Base-by-base conservation (phyloP, 2,329 filamentous ascomycete species). In the Cryphonectria carpinicola region DNA sequence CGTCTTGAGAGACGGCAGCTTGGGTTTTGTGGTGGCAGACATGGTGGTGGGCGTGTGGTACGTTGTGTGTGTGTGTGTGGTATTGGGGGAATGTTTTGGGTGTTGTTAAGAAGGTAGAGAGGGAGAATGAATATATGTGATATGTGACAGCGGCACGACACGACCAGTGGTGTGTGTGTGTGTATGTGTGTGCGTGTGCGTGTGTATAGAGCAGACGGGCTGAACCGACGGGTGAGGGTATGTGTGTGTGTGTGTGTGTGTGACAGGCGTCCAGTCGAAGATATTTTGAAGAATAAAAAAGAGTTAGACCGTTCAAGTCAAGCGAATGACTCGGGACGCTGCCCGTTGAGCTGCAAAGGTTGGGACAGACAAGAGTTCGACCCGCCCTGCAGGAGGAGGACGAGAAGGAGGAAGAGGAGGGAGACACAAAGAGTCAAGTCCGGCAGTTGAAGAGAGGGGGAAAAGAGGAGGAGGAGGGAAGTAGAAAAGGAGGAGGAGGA, bases 1-100 rank as follows among this genome's bases (percentile, higher is more conserved):
- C 75, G 89, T 91, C 75, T 86, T 84, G 80, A 91, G 84, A 81
- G 88, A 86, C 75, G 86, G 81, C 77, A 89, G 84, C 86, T 86
- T 90, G 76, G 35, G 76, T 78, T 64, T 88, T 88, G 77, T 78
- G 70, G 77, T 78, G 70, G 83, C 76, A 79, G 87, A 81, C 84
- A 88, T 88, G 75, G 64, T 88, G 75, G 64, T 84, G 82, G 73
- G 68, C 14, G 28, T 28, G 37, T 43, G 37, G 37, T 39, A 10
- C 37, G 37, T 39, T 62, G 60, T 37, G 25, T 10, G 13, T 32
- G 22, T 60, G 56, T 32, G 56, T 39, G 32, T 39, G 35, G 32
- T 62, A 3, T 37, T 62, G 58, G 58, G 35, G 58, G 0, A 39
- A 39, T 28, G 14, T 37, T 28, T 19, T 61, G 58, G 43, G 32